A percentile compares a stretch with the other conserved stretches of the same genome.
phyloP scores from a whole-genome alignment of 2,329 filamentous ascomycete species.

The Waltergamsia citrina region DNA sequence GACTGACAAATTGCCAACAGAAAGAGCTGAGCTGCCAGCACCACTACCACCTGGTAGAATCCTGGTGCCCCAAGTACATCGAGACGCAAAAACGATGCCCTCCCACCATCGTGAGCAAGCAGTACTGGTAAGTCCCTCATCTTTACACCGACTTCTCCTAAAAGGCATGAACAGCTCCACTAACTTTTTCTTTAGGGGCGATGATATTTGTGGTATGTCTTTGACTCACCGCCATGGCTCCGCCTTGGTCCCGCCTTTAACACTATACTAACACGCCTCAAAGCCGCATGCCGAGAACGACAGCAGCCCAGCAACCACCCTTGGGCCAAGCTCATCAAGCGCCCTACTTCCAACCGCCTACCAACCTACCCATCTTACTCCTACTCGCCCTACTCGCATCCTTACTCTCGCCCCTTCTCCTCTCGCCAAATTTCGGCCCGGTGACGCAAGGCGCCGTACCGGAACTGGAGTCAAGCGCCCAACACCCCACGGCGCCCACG shows the following conservation, averaged over 20 bases:
- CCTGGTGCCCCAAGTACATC: constrained; percentile 35
- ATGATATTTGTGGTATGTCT: constrained; percentile 33
- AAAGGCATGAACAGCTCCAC: constrained; percentile 7
- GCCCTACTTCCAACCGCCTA: constrained; percentile 16
- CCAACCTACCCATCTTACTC: constrained; percentile 9
- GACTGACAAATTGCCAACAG: constrained; percentile 16
- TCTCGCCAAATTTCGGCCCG: constrained; percentile 17
- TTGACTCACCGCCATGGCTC: no score
- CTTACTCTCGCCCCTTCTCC: no score
- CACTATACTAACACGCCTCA: background rate
- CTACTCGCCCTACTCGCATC: no score
- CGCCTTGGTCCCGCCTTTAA: no score
- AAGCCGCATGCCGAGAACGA: constrained; percentile 28
- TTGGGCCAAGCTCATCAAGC: constrained; percentile 26
- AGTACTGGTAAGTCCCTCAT: constrained; percentile 27
- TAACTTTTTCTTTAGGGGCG: constrained; percentile 23
- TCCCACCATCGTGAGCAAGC: constrained; percentile 32
- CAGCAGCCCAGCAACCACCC: constrained; percentile 26
- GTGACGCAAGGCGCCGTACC: no score
- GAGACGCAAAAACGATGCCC: constrained; percentile 31
- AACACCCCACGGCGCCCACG: no score
- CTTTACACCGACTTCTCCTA: constrained; percentile 2
- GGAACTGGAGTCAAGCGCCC: no score
- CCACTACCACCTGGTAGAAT: constrained; percentile 39
- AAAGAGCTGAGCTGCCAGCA: constrained; percentile 41